phyloP scores from a whole-genome alignment of 129 eudicot genomes.

The Escallonia rubra region DNA sequence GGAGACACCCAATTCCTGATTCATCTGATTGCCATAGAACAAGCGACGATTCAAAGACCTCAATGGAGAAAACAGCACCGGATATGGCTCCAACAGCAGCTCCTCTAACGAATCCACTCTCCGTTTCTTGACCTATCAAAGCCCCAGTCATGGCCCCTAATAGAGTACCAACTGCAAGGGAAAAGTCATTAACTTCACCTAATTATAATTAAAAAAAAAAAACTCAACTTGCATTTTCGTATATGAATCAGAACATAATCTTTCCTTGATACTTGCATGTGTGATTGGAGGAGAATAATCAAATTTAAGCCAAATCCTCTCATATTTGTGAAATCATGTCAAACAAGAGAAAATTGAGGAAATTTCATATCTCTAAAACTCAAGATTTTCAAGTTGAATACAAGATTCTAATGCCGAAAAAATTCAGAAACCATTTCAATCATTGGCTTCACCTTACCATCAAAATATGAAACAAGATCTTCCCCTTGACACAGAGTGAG shows the following conservation, averaged over 20 bases:
- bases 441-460: too few relatives aligned
- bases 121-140: slow-evolving; percentile 95
- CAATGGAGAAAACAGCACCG: slow-evolving; percentile 97
- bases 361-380: too few relatives aligned
- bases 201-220: slow-evolving; percentile 6
- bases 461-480: too few relatives aligned
- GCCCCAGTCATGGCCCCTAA: slow-evolving; percentile 98
- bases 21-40: slow-evolving; percentile 92
- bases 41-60: slow-evolving; percentile 91
- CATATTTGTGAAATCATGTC: too few relatives aligned
- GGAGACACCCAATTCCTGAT: slow-evolving; percentile 88
- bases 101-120: slow-evolving; percentile 95
- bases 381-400: too few relatives aligned
- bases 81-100: slow-evolving; percentile 99
- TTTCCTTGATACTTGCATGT: too few relatives aligned
- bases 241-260: background rate
- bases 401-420: too few relatives aligned
- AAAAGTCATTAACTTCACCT: slow-evolving; percentile 1
- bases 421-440: too few relatives aligned
- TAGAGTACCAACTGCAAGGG: slow-evolving; percentile 82
- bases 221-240: background rate
- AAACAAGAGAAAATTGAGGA: too few relatives aligned
- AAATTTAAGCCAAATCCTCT: too few relatives aligned
- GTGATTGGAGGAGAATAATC: too few relatives aligned
- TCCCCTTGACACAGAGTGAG: too few relatives aligned